Evolutionary conservation across 2,329 filamentous ascomycete genomes (phyloP), one percentile per base, ranked within the genome.

Genomic region (Claviceps africana): DNA sequence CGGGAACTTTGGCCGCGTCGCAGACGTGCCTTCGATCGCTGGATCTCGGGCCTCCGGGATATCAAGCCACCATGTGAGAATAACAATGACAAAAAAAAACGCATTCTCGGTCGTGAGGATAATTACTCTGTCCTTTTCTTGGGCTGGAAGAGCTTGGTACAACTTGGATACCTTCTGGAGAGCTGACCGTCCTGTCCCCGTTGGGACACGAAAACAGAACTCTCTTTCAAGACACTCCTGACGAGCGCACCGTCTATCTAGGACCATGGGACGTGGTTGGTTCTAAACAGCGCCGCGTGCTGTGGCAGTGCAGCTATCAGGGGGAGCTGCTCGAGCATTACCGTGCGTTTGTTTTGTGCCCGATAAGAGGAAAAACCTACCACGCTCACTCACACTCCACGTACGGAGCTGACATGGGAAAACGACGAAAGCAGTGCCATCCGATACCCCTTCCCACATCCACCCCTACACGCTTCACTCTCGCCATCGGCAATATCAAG

Each of bases 221-320:
- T 46, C 67, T 77, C n/a, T 76, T 72, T 54, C 72, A 75, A 57
- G 70, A 72, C 48, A 75, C 73, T 7, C 59, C 68, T 37, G 67
- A 72, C 58, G 73, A 77, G 58, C 68, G 67, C 47, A 74, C 73
- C 13, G 65, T 77, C 46, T 76, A 76, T 55, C 67, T 77, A 8
- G 74, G 74, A n/a, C 74, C 74, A 4, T 77, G 73, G 74, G 72
- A 76, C 58, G 67, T 76, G 37, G 64, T 74, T 40, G 70, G 70
- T 43, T 67, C 68, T 40, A 71, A 73, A 54, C 68, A 70, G 33
- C 72, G 73, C 48, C 72, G 73, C 42, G 65, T 77, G n/a, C 61
- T 73, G 40, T 77, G 74, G 74, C 73, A 74, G 57, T 74, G 74
- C 55, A 75, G 72, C 57, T 77, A 77, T 58, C 69, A 72, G 57